Conservation (phyloP, 2,329 filamentous ascomycete genomes). For the Hymenoscyphus salicellus region DNA sequence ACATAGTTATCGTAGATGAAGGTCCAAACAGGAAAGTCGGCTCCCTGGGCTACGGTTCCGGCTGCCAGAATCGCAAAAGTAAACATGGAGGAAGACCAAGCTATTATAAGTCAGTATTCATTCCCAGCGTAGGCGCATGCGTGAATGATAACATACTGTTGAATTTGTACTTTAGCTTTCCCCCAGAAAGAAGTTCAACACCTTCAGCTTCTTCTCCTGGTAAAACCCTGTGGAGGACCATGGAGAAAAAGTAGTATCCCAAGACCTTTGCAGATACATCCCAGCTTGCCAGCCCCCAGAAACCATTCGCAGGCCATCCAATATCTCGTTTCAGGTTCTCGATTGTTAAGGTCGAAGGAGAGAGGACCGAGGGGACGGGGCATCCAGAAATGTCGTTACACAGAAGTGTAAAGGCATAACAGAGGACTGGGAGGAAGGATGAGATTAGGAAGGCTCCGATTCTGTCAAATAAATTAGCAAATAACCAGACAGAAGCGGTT, state of each 20-base stretch:
- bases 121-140: background rate
- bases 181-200: constrained; percentile 65
- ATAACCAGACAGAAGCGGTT: background rate
- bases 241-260: constrained; percentile 74
- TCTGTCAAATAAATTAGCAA: constrained; percentile 44
- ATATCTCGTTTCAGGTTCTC: constrained; percentile 74
- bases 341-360: constrained; percentile 67
- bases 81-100: constrained; percentile 70
- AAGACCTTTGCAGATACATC: constrained; percentile 67
- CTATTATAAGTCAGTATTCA: constrained; percentile 43
- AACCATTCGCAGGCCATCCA: constrained; percentile 73
- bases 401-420: constrained; percentile 76
- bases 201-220: constrained; percentile 73
- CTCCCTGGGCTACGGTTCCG: constrained; percentile 73
- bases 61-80: constrained; percentile 69
- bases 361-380: constrained; percentile 76
- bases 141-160: constrained; percentile 55
- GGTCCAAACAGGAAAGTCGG: constrained; percentile 83
- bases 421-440: constrained; percentile 73
- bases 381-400: constrained; percentile 95
- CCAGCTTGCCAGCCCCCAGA: constrained; percentile 67
- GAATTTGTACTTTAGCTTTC: constrained; percentile 77
- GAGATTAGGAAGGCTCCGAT: constrained; percentile 74
- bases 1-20: constrained; percentile 91
- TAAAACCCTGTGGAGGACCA: constrained; percentile 71